These are phyloP conservation scores for Nepenthes mirabilis DNA, from an alignment of 148 eudicot species.

Conservation along the genomic window DNA sequence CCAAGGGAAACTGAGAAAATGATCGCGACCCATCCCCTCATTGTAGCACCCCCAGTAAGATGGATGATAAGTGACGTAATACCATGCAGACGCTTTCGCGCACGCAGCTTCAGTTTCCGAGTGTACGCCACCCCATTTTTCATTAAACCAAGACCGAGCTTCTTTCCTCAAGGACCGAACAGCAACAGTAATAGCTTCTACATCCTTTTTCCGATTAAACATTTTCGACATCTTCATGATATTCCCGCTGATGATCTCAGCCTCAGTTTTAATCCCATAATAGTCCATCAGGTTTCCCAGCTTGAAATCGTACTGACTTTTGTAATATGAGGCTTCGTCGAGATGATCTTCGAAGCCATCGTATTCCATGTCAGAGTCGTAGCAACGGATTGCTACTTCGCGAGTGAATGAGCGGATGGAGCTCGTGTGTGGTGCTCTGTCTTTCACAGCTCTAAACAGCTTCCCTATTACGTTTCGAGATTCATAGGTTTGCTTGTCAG, in stretches of 20 bases:
- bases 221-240: constrained; percentile 32
- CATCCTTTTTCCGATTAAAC: constrained; percentile 29
- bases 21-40: constrained; percentile 25
- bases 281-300: constrained; percentile 36
- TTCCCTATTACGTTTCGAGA: constrained; percentile 30
- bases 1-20: constrained; percentile 56
- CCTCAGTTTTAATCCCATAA: constrained; percentile 36
- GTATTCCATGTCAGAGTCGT: constrained; percentile 31
- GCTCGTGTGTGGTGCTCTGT: constrained; percentile 19
- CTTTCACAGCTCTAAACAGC: constrained; percentile 28
- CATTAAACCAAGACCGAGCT: constrained; percentile 28
- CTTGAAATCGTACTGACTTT: constrained; percentile 28
- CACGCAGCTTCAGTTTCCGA: constrained; percentile 7
- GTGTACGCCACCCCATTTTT: not conserved
- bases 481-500: constrained; percentile 28
- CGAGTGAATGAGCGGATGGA: constrained; percentile 14
- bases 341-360: constrained; percentile 28
- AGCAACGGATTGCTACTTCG: constrained; percentile 14
- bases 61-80: constrained; percentile 45
- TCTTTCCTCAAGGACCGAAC: constrained; percentile 31
- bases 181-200: constrained; percentile 27
- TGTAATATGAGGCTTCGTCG: constrained; percentile 23
- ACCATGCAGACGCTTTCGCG: constrained; percentile 67
- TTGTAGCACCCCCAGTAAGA: constrained; percentile 28
- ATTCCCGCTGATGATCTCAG: constrained; percentile 35